Base-by-base conservation (phyloP, 139 green algal genomes). In the Yamagishiella unicocca region DNA sequence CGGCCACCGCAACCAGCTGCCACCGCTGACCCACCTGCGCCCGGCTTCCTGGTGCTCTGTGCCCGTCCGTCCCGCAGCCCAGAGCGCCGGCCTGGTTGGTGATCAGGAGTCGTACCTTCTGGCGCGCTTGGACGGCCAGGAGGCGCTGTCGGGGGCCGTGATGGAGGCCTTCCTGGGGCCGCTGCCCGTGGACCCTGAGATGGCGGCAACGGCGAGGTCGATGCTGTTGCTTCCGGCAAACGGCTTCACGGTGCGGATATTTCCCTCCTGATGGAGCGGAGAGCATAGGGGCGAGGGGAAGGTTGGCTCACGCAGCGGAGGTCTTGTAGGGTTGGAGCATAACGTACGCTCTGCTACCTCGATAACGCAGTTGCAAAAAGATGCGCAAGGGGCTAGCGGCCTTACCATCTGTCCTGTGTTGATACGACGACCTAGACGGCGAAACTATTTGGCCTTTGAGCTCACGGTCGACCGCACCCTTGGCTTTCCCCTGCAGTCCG, bases 51-150 rank as follows among this genome's bases (percentile, higher is more conserved):
- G 4, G 6, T 58, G 21, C 6, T 40, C 40, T 37, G 40, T 21
- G 24, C 71, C 72, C 43, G 4, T 31, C 22, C 43, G 29, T 71
- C 62, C 0, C 58, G 40, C 61, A 85, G 79, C 40, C 61, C 79
- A 76, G n/a, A 76, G 54, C 61, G n/a, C 50, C 17, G 79, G 61
- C 58, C 40, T 62, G 12, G 42, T 75, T 14, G 38, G 58, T 25
- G 61, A 61, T 42, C 79, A 75, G 38, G 79, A 85, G 79, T 76
- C 79, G n/a, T 85, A 76, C 79, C 40, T 64, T 40, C 58, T 85
- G 19, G 21, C 14, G 4, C n/a, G 25, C 1, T 5, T 76, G 79
- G 27, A 43, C n/a, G 79, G n/a, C n/a, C 79, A 85, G 61, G 61
- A 75, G 38, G 79, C 79, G 61, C 61, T 85, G 79, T 67, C 61